Conservation (phyloP, 495 filamentous ascomycete genomes). For the Aspergillus olivimuriae region DNA sequence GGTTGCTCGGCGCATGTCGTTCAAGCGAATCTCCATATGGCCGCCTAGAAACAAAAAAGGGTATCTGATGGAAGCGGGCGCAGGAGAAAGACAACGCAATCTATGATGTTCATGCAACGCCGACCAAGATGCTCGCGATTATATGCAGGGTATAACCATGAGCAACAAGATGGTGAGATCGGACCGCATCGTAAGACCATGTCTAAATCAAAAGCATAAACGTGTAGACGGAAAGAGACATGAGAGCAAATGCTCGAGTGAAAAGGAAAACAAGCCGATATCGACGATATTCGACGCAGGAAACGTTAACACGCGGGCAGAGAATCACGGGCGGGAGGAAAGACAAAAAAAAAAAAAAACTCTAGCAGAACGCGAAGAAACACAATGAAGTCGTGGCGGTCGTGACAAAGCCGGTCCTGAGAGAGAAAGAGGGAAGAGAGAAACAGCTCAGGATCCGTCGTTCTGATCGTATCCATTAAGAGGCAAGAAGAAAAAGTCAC, state of each 20-base stretch:
- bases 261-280: conserved; percentile 24
- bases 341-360: conserved; percentile 17
- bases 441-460: conserved; percentile 42
- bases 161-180: conserved; percentile 31
- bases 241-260: conserved; percentile 21
- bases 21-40: conserved; percentile 36
- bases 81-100: conserved; percentile 63
- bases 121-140: conserved; percentile 39
- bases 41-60: conserved; percentile 42
- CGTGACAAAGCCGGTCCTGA: conserved; percentile 47
- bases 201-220: conserved; percentile 32
- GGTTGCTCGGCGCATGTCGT: conserved; percentile 38
- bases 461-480: conserved; percentile 43
- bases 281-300: too few relatives aligned
- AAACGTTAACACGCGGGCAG: conserved; percentile 17
- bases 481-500: conserved; percentile 31
- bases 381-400: conserved; percentile 43
- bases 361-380: conserved; percentile 25
- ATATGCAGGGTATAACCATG: conserved; percentile 25
- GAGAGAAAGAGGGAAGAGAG: conserved; percentile 33
- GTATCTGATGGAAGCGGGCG: conserved; percentile 55
- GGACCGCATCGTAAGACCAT: conserved; percentile 40
- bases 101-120: conserved; percentile 68
- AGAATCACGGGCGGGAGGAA: conserved; percentile 13
- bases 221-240: conserved; percentile 25